Conservation (phyloP, 2,329 filamentous ascomycete genomes). For the Clarireedia sp. region DNA sequence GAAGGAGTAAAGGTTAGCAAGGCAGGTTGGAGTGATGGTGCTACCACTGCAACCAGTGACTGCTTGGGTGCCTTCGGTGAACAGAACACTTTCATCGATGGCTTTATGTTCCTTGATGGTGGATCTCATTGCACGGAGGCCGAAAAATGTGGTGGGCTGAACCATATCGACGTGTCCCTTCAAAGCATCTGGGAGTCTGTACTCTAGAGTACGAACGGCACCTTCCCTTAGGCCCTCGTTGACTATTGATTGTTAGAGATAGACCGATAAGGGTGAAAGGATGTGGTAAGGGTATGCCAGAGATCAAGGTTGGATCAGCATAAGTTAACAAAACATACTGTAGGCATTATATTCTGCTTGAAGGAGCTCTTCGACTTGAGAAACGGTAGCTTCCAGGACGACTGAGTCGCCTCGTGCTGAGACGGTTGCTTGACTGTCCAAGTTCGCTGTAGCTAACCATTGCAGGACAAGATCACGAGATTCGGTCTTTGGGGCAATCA, state of each 20-base stretch:
- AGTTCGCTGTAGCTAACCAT: constrained; percentile 48
- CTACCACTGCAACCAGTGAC: constrained; percentile 23
- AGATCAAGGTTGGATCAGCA: background rate
- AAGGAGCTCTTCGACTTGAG: constrained; percentile 44
- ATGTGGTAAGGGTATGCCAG: background rate
- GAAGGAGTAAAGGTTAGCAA: constrained; percentile 27
- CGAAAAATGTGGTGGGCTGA: constrained; percentile 55
- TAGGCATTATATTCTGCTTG: constrained; percentile 44
- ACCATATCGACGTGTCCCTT: constrained; percentile 51
- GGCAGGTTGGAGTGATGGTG: constrained; percentile 24
- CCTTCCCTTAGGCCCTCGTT: constrained; percentile 14
- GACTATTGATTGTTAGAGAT: constrained; percentile 15
- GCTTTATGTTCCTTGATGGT: constrained; percentile 13
- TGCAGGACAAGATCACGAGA: constrained; percentile 46
- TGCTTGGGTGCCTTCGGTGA: constrained; percentile 12
- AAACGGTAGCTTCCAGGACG: constrained; percentile 40
- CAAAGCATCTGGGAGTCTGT: constrained; percentile 41
- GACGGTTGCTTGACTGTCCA: constrained; percentile 34
- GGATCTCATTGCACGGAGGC: constrained; percentile 27
- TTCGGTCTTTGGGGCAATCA: constrained; percentile 46
- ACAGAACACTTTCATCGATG: constrained; percentile 9
- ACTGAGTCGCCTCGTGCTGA: constrained; percentile 46
- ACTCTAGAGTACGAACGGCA: constrained; percentile 23
- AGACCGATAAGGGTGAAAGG: background rate
- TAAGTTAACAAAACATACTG: constrained; percentile 31